Evolutionary conservation across 176 grass and related monocot genomes (phyloP), one percentile per base, ranked within the genome.

Genomic region (Typha latifolia): DNA sequence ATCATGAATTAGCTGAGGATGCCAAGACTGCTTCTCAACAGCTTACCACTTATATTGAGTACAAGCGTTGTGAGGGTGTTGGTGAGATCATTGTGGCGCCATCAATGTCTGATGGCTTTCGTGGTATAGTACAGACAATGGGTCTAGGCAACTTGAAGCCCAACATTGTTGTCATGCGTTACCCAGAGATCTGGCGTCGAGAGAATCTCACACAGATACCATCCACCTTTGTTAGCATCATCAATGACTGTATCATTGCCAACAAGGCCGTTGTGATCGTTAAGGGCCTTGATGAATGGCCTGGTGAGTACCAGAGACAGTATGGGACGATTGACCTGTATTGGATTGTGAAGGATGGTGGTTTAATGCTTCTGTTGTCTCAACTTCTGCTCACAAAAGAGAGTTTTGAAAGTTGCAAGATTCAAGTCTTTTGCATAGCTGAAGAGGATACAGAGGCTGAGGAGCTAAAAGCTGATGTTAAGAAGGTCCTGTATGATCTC

Each of bases 241-340:
- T 97, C 55, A 92, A 97, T 62, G 88, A 97, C 57, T 97, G 93
- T 82, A 97, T 97, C 67, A 91, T 92, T 64, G 93, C 93, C 78
- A 97, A 97, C 76, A 97, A 97, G 72, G 93, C 88, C 10, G 93
- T 97, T 47, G 93, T 97, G 18, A 93, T 93, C 70, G 86, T 99
- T 48, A 99, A 99, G 70, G 94, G 94, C 14, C 89, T 99, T 31
- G 94, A 99, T 77, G 94, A 99, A 78, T 93, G 94, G 94, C 94
- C 94, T 50, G 90, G 90, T 66, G 89, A 93, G 66, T 99, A 90
- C 62, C 94, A 99, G 65, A 77, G 79, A 68, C 89, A 99, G 70
- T 90, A 90, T 21, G 94, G 94, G 15, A 99, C 94, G 43, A 99
- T 93, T 77, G 94, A 99, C 64, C 82, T 99, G 29, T 99, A 99